Evolutionary conservation across 345 rosid species (phyloP).

Genomic region (Atalantia buxifolia): DNA sequence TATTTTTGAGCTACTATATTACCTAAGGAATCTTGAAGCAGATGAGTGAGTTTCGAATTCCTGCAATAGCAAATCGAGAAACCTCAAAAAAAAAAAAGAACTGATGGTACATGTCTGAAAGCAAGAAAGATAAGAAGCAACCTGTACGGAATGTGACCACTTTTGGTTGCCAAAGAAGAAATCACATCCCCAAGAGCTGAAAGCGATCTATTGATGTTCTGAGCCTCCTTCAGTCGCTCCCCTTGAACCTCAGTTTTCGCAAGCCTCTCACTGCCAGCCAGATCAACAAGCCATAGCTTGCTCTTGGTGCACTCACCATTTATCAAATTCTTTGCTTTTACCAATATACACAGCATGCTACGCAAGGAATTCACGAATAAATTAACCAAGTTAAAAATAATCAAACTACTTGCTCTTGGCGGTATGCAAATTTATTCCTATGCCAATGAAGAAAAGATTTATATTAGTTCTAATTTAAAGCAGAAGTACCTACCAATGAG

Average conservation of each 20-base stretch:
- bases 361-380: not conserved
- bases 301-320: slow-evolving; percentile 45
- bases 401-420: not conserved
- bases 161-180: slow-evolving; percentile 39
- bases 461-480: not conserved
- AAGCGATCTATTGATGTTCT: slow-evolving; percentile 42
- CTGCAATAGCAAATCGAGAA: slow-evolving; percentile 14
- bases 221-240: slow-evolving; percentile 46
- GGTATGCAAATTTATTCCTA: not conserved
- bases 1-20: not conserved
- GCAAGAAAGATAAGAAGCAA: not conserved
- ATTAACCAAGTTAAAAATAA: not conserved
- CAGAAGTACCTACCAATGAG: slow-evolving; percentile 36
- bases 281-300: slow-evolving; percentile 47
- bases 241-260: slow-evolving; percentile 43
- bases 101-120: not conserved
- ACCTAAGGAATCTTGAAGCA: slow-evolving; percentile 48
- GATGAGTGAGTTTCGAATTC: slow-evolving; percentile 46
- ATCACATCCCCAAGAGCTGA: slow-evolving; percentile 47
- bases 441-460: not conserved
- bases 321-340: slow-evolving; percentile 44
- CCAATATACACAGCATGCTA: slow-evolving; percentile 49
- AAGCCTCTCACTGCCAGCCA: slow-evolving; percentile 54
- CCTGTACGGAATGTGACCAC: slow-evolving; percentile 45
- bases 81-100: not conserved